A percentile compares a stretch with the other conserved stretches of the same genome.
Conservation (phyloP, 352 stramenopile species). For the Phytophthora crassamura region DNA sequence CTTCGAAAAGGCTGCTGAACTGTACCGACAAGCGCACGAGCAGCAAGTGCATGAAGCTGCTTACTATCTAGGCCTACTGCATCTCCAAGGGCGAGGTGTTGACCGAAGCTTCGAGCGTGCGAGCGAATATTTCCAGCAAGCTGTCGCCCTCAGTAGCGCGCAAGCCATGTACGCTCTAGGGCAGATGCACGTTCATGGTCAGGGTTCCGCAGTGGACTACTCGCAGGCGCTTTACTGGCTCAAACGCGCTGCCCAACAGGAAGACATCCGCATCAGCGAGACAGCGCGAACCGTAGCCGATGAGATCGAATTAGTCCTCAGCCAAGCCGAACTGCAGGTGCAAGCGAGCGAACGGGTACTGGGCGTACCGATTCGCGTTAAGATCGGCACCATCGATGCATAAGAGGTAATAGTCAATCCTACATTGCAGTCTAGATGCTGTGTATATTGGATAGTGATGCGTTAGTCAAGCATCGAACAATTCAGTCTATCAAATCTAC, state of each 20-base stretch:
- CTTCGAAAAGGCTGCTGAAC: conserved; percentile 40
- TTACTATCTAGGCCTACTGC: conserved; percentile 65
- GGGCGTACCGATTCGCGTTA: conserved; percentile 50
- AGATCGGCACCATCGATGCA: conserved; percentile 47
- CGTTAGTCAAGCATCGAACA: neutral
- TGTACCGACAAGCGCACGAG: conserved; percentile 41
- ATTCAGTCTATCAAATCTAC: conserved; percentile 31
- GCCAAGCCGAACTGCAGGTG: conserved; percentile 50
- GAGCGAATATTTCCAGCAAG: conserved; percentile 44
- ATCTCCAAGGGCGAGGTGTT: conserved; percentile 53
- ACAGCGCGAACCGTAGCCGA: conserved; percentile 27
- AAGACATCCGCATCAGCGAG: conserved; percentile 41
- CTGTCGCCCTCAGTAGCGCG: conserved; percentile 43
- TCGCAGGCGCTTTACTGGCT: conserved; percentile 57
- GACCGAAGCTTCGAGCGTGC: conserved; percentile 43
- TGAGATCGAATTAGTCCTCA: conserved; percentile 53
- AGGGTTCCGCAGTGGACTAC: conserved; percentile 51
- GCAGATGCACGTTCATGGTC: conserved; percentile 52
- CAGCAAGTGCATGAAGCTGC: conserved; percentile 47
- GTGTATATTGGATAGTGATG: conserved; percentile 11
- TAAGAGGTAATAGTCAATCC: too few species aligned
- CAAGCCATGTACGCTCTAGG: conserved; percentile 63
- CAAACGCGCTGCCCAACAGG: conserved; percentile 34
- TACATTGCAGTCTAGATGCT: too few species aligned
- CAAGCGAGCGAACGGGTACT: conserved; percentile 48